Evolutionary conservation across 2,329 filamentous ascomycete genomes (phyloP).

Genomic region (Colletotrichum costaricense): DNA sequence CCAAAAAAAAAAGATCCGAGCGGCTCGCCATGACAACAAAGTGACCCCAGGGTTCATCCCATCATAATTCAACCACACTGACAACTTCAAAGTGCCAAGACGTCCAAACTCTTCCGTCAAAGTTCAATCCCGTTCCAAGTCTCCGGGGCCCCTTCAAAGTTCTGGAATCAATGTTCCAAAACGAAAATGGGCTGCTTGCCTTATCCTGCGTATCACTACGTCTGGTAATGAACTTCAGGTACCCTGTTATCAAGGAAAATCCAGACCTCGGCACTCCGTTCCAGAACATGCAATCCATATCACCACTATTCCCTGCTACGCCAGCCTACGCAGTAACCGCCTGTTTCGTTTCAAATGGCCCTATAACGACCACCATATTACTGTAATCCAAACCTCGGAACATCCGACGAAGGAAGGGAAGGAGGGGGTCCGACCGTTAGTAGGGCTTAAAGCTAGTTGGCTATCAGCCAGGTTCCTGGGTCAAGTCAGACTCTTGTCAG

Average conservation of each 20-base stretch:
- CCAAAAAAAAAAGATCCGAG: neutral
- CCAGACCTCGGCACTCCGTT: no score
- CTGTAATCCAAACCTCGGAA: neutral
- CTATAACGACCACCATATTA: neutral
- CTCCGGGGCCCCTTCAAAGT: no score
- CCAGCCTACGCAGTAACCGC: no score
- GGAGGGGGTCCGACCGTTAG: slow-evolving; percentile 1
- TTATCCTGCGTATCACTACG: no score
- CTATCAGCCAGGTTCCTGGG: slow-evolving; percentile 28
- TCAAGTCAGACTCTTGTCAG: neutral
- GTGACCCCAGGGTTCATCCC: neutral
- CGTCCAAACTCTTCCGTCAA: no score
- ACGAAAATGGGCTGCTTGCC: no score
- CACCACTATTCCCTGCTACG: no score
- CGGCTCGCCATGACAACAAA: neutral
- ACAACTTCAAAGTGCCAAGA: neutral
- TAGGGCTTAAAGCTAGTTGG: slow-evolving; percentile 6
- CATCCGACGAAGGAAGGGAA: neutral
- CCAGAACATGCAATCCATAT: no score
- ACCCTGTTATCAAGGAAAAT: no score
- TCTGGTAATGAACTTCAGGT: no score
- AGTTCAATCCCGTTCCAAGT: no score
- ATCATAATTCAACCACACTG: neutral
- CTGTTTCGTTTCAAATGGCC: neutral
- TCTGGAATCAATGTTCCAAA: no score